These are phyloP conservation scores for Nepenthes alata DNA, from an alignment of 179 eudicot species.

Conservation along the genomic window DNA sequence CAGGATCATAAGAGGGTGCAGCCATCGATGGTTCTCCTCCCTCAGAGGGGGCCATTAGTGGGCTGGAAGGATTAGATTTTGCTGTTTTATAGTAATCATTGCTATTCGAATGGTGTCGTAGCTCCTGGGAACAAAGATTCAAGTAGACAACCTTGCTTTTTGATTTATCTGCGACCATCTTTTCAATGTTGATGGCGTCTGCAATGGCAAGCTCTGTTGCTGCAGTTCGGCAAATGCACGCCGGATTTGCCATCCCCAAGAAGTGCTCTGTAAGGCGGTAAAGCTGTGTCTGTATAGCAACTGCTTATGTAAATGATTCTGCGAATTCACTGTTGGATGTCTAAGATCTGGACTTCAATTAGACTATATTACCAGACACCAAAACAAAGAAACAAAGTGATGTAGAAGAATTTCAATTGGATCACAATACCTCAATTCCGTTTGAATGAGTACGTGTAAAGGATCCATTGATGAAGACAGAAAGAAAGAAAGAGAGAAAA, in stretches of 20 bases:
- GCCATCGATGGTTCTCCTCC: constrained; percentile 15
- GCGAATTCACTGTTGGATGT: not conserved
- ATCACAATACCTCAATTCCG: too few species aligned
- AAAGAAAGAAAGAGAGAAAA: too few species aligned
- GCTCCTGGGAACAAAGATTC: constrained; percentile 79
- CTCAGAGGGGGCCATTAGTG: constrained; percentile 14
- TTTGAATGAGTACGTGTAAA: too few species aligned
- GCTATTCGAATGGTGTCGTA: constrained; percentile 31
- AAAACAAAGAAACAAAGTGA: too few species aligned
- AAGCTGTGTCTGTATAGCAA: constrained; percentile 64
- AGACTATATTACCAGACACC: too few species aligned
- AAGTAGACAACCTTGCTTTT: constrained; percentile 79
- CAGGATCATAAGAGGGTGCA: constrained; percentile 27
- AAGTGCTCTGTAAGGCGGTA: constrained; percentile 83
- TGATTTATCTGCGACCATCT: constrained; percentile 65
- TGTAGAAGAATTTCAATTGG: too few species aligned
- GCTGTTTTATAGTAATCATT: constrained; percentile 13
- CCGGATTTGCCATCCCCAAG: constrained; percentile 56
- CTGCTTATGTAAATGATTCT: constrained; percentile 4
- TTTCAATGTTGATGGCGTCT: constrained; percentile 93
- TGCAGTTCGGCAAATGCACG: constrained; percentile 53
- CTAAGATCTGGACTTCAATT: not conserved
- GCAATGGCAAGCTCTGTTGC: constrained; percentile 89
- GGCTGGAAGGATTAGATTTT: constrained; percentile 28
- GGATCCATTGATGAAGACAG: too few species aligned